Evolutionary conservation across 139 green algal genomes (phyloP).

Genomic region (Picochlorum sp.): DNA sequence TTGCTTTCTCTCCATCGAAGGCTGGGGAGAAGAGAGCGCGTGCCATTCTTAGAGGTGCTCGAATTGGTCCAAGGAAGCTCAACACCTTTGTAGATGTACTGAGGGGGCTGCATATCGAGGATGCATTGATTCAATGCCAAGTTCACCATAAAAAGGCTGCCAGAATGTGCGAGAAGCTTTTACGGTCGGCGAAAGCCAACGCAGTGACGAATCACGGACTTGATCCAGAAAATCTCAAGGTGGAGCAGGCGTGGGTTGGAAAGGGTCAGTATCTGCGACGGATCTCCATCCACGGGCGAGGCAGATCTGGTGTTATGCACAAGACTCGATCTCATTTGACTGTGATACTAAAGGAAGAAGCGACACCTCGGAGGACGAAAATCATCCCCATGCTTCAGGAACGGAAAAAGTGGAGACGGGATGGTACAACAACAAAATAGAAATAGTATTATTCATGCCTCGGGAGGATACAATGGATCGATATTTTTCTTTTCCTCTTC

Average conservation of each 20-base stretch:
- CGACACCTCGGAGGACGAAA: slow-evolving; percentile 1
- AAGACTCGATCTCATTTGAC: slow-evolving; percentile 42
- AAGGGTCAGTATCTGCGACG: slow-evolving; percentile 35
- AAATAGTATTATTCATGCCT: not conserved
- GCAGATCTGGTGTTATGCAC: slow-evolving; percentile 21
- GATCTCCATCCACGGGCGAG: slow-evolving; percentile 27
- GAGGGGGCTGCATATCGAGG: slow-evolving; percentile 18
- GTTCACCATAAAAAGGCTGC: slow-evolving; percentile 26
- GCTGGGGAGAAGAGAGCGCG: not conserved
- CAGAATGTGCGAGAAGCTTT: slow-evolving; percentile 20
- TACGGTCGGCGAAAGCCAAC: slow-evolving; percentile 30
- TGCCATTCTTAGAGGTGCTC: slow-evolving; percentile 9
- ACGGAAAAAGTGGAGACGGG: slow-evolving; percentile 10
- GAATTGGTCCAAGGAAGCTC: slow-evolving; percentile 27
- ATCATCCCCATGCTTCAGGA: slow-evolving; percentile 25
- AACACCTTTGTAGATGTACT: slow-evolving; percentile 30
- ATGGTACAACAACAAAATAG: not conserved
- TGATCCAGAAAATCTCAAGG: slow-evolving; percentile 15
- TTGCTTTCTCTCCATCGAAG: not conserved
- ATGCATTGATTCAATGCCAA: slow-evolving; percentile 26
- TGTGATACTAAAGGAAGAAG: slow-evolving; percentile 25
- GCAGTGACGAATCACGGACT: slow-evolving; percentile 34
- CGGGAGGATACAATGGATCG: not conserved
- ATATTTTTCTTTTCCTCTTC: not conserved
- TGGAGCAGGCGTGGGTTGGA: slow-evolving; percentile 34